Percentiles rank a stretch among this genome's conserved stretches.
These are phyloP conservation scores for Petunia axillaris DNA, from an alignment of 257 asterid genomes.

Conservation along the genomic window DNA sequence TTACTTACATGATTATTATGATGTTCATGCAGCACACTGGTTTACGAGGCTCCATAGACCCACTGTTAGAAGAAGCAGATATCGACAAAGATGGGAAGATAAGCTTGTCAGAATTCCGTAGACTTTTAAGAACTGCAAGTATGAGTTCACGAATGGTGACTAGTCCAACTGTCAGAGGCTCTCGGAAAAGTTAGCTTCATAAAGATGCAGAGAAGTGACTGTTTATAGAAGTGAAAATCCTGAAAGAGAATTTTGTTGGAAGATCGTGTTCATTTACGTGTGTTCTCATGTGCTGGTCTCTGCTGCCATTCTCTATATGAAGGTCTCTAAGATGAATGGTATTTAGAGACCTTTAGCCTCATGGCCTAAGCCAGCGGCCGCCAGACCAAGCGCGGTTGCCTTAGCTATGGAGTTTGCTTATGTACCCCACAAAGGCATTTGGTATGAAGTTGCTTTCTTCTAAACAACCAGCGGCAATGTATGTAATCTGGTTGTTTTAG, in stretches of 20 bases:
- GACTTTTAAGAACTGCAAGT: constrained; percentile 94
- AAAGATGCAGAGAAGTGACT: constrained; percentile 22
- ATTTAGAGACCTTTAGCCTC: neutral
- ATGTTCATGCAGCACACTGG: constrained; percentile 68
- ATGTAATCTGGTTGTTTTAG: neutral
- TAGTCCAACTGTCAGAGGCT: constrained; percentile 47
- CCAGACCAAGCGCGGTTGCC: neutral
- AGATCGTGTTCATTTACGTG: neutral
- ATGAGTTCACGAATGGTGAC: constrained; percentile 58
- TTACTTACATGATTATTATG: neutral
- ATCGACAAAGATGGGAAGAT: constrained; percentile 93
- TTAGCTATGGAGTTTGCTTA: neutral
- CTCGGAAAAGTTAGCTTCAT: constrained; percentile 33
- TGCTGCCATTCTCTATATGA: constrained; percentile 11
- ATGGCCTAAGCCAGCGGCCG: neutral
- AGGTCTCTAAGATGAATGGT: constrained; percentile 10
- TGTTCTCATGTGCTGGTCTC: constrained; percentile 26
- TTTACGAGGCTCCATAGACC: constrained; percentile 78
- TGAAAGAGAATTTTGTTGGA: constrained; percentile 18
- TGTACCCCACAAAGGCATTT: neutral
- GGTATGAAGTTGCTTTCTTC: constrained; percentile 16
- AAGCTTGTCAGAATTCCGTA: constrained; percentile 88
- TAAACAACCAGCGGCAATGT: neutral
- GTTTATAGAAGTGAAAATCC: neutral
- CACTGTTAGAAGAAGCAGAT: constrained; percentile 95